Percentiles rank a stretch among this genome's conserved stretches.
Evolutionary conservation across 2,329 filamentous ascomycete species (phyloP).

Genomic region (Exophiala oligosperma): DNA sequence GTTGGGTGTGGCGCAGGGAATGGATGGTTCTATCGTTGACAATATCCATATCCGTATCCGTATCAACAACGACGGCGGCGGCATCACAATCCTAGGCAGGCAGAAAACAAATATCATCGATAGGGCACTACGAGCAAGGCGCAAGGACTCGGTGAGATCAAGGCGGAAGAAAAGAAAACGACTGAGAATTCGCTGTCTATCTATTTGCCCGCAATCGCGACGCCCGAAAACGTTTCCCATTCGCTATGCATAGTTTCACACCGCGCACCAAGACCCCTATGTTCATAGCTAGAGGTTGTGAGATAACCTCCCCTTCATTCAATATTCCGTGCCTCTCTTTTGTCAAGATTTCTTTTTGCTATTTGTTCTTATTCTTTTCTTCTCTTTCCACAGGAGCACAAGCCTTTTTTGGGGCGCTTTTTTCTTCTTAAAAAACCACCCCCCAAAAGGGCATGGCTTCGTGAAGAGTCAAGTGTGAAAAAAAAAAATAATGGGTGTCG

Average conservation of each 20-base stretch:
- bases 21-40: not conserved
- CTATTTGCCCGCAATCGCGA: not conserved
- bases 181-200: not conserved
- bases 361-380: too few species aligned
- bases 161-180: not conserved
- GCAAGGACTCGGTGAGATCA: too few species aligned
- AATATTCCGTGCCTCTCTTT: not conserved
- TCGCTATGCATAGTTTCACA: conserved; percentile 7
- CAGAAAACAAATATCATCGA: too few species aligned
- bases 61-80: not conserved
- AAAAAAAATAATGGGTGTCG: not conserved
- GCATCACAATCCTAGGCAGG: too few species aligned
- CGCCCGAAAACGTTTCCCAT: conserved; percentile 2
- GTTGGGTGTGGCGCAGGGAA: not conserved
- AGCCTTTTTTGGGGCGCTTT: too few species aligned
- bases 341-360: not conserved
- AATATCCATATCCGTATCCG: not conserved
- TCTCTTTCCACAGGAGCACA: too few species aligned
- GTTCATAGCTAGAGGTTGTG: not conserved
- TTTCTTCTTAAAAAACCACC: too few species aligned
- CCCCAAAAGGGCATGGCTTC: too few species aligned
- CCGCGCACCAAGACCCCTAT: not conserved
- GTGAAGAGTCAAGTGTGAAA: too few species aligned
- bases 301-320: not conserved
- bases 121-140: too few species aligned